Evolutionary conservation across 179 eudicot genomes (phyloP), one percentile per base, ranked within the genome.

Genomic region (Drosera spatulata): DNA sequence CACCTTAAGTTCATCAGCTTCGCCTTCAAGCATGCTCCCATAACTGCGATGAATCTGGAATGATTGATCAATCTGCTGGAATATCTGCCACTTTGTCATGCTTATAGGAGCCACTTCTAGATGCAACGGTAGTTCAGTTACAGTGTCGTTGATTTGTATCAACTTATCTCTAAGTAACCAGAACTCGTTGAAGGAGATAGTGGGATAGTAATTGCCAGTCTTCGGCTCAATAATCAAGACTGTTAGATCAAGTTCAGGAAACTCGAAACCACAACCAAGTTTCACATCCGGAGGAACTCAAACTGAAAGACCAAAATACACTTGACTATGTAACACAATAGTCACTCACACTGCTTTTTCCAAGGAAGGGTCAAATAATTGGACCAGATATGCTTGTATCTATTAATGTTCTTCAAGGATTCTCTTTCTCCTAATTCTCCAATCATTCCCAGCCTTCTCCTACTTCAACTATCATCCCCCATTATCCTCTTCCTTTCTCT

Each of bases 11-110:
- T 94, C 94, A 69, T 94, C 99, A 69, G 91, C 86, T 76, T 94
- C 99, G 45, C 99, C 99, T 53, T 94, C 99, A 65, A 90, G 72
- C 99, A 94, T 94, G 79, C 99, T 94, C 71, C 99, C 99, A 70
- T 94, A 94, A 67, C 69, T 81, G 73, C 91, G 93, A 43, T 94
- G 99, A 66, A 94, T 74, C 75, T 94, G 97, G 72, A 94, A 94
- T 52, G 99, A 94, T 58, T 94, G 96, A 49, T 94, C 99, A 69
- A 94, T 87, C 84, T 94, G 99, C 75, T 81, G 65, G 73, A 83
- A 94, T 60, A 94, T 56, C 61, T 94, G 99, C 99, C 99, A 94
- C 78, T 90, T 94, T 58, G 96, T 94, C 99, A 87, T 87, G 88
- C 97, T 94, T 66, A 94, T 83, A 62, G 91, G 99, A 50, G 76